A percentile compares a stretch with the other conserved stretches of the same genome.
Evolutionary conservation across 1,139 yeast genomes (phyloP).

Genomic region (Sugiyamaella paludigena): DNA sequence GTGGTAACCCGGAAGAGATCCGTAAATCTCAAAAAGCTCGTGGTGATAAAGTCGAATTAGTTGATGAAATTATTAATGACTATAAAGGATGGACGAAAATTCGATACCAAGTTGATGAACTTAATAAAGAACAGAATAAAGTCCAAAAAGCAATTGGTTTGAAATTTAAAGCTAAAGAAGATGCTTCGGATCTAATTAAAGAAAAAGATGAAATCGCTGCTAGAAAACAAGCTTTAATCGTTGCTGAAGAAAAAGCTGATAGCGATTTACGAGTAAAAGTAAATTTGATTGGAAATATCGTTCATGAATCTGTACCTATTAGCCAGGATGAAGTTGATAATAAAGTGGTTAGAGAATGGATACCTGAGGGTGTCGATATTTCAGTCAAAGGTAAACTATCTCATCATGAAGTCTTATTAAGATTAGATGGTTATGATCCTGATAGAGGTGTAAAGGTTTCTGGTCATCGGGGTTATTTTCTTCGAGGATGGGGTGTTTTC

Average conservation of each 20-base stretch:
- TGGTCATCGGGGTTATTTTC: slow-evolving; percentile 98
- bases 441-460: slow-evolving; percentile 98
- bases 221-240: slow-evolving; percentile 64
- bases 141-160: slow-evolving; percentile 90
- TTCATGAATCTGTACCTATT: slow-evolving; percentile 85
- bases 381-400: slow-evolving; percentile 74
- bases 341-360: slow-evolving; percentile 83
- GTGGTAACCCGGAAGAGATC: slow-evolving; percentile 90
- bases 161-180: slow-evolving; percentile 93
- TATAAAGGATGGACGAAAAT: slow-evolving; percentile 91
- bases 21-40: slow-evolving; percentile 89
- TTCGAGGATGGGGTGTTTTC: slow-evolving; percentile 93
- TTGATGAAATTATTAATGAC: slow-evolving; percentile 88
- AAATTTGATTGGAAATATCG: slow-evolving; percentile 87
- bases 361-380: slow-evolving; percentile 62
- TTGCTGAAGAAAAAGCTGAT: slow-evolving; percentile 78
- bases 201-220: slow-evolving; percentile 72
- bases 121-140: slow-evolving; percentile 82
- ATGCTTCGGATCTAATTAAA: slow-evolving; percentile 77
- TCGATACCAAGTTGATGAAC: slow-evolving; percentile 87
- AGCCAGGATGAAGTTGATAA: slow-evolving; percentile 89
- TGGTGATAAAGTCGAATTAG: slow-evolving; percentile 90
- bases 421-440: slow-evolving; percentile 97
- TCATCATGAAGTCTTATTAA: slow-evolving; percentile 90
- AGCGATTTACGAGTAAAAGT: slow-evolving; percentile 71